Conservation (phyloP, 1,284 basidiomycete species). For the Entoloma clypeatum region DNA sequence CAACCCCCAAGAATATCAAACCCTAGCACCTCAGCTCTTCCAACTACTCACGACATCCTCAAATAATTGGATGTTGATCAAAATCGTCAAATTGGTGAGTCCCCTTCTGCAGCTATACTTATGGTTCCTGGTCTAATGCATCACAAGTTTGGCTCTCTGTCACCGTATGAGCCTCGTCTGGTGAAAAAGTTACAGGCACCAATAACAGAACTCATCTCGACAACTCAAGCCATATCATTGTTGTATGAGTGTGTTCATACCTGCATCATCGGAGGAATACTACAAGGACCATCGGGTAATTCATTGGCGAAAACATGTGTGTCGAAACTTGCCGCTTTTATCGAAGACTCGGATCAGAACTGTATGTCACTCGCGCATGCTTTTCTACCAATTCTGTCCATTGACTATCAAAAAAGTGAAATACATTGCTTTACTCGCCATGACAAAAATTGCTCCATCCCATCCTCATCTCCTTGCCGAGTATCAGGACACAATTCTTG, state of each 20-base stretch:
- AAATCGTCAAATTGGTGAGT: constrained; percentile 91
- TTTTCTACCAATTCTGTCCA: background rate
- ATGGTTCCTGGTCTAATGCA: constrained; percentile 12
- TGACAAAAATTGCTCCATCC: constrained; percentile 93
- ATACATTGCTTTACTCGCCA: constrained; percentile 92
- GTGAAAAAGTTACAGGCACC: constrained; percentile 93
- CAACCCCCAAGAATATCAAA: constrained; percentile 76
- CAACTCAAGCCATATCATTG: constrained; percentile 92
- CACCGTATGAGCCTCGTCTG: constrained; percentile 88
- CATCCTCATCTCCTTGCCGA: constrained; percentile 90
- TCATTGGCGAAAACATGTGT: constrained; percentile 86
- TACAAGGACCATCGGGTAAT: constrained; percentile 77
- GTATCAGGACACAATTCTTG: constrained; percentile 89
- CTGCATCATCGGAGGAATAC: constrained; percentile 96
- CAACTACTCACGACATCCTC: constrained; percentile 90
- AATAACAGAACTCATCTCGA: constrained; percentile 92
- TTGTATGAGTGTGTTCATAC: constrained; percentile 99
- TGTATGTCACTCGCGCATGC: constrained; percentile 54
- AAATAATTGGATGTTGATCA: constrained; percentile 99
- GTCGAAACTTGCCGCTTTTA: constrained; percentile 89
- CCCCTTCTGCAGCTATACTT: constrained; percentile 1
- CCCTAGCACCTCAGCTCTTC: constrained; percentile 90
- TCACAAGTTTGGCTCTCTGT: constrained; percentile 81
- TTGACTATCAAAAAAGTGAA: constrained; percentile 58
- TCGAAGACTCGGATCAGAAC: constrained; percentile 94